These are phyloP conservation scores for Fraxinus cuspidata DNA, from an alignment of 257 asterid species.

Conservation along the genomic window DNA sequence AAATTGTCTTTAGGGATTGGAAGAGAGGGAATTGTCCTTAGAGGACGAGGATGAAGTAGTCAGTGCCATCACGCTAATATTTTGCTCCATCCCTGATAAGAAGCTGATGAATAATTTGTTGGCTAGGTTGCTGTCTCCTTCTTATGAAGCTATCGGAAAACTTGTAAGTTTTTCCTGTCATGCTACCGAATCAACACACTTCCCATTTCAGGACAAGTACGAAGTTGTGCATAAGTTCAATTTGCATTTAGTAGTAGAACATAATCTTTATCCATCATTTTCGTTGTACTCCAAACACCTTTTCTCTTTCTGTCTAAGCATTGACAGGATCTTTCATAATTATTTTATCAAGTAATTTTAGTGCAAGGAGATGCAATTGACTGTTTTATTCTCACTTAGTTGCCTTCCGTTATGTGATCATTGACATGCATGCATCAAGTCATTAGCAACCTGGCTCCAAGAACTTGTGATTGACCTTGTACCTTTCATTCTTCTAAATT, in stretches of 20 bases:
- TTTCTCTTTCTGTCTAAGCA: slow-evolving; percentile 16
- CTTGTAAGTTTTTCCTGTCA: slow-evolving; percentile 55
- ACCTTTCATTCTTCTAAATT: neutral
- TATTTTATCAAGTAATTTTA: neutral
- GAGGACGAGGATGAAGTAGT: slow-evolving; percentile 88
- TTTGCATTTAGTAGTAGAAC: slow-evolving; percentile 18
- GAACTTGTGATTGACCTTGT: neutral
- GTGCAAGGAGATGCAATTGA: neutral
- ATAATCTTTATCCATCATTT: slow-evolving; percentile 9
- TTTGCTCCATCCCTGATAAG: slow-evolving; percentile 72
- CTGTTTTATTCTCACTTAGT: neutral
- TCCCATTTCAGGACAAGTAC: slow-evolving; percentile 21
- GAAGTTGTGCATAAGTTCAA: slow-evolving; percentile 13
- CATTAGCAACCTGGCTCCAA: neutral
- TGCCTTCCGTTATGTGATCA: neutral
- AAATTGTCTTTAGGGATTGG: slow-evolving; percentile 65
- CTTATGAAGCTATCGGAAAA: slow-evolving; percentile 66
- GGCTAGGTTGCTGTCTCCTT: slow-evolving; percentile 65
- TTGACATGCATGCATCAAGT: neutral
- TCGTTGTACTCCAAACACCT: slow-evolving; percentile 8
- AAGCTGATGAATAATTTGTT: slow-evolving; percentile 71
- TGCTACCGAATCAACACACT: slow-evolving; percentile 4
- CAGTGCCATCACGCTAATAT: slow-evolving; percentile 64
- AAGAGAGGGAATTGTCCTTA: slow-evolving; percentile 60
- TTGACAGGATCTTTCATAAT: slow-evolving; percentile 8